These are phyloP conservation scores for Fusarium poae DNA, from an alignment of 2,329 filamentous ascomycete species.

Conservation along the genomic window DNA sequence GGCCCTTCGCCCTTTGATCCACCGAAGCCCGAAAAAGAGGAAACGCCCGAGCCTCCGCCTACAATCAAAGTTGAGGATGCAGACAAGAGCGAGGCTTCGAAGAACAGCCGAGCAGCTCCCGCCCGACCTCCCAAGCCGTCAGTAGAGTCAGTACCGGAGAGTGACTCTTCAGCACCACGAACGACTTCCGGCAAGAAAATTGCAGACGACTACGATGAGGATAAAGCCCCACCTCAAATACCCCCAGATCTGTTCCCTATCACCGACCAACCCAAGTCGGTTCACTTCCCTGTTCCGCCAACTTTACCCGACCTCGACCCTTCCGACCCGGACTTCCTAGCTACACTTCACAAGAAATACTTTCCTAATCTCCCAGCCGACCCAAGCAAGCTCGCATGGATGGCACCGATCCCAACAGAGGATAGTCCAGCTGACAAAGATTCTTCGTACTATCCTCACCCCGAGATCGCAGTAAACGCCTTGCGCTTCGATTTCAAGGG, in stretches of 20 bases:
- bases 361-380: constrained; percentile 90
- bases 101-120: background rate
- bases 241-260: constrained; percentile 60
- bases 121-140: constrained; percentile 8
- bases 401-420: constrained; percentile 77
- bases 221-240: constrained; percentile 58
- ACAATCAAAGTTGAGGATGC: constrained; percentile 55
- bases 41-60: constrained; percentile 40
- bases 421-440: constrained; percentile 74
- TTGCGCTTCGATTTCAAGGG: constrained; percentile 93
- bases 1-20: constrained; percentile 60
- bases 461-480: constrained; percentile 78
- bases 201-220: constrained; percentile 56
- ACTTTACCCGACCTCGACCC: constrained; percentile 82
- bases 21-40: constrained; percentile 37
- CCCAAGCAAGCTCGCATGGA: constrained; percentile 89
- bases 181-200: constrained; percentile 47
- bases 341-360: constrained; percentile 89
- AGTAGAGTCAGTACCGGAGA: background rate
- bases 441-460: constrained; percentile 85
- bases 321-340: constrained; percentile 83
- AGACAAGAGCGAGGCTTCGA: constrained; percentile 24
- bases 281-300: constrained; percentile 73
- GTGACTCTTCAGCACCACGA: background rate
- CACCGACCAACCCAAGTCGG: constrained; percentile 56